Percentiles rank a stretch among this genome's conserved stretches.
These are phyloP conservation scores for Lophiotrema nucula DNA, from an alignment of 495 filamentous ascomycete species.

Conservation along the genomic window DNA sequence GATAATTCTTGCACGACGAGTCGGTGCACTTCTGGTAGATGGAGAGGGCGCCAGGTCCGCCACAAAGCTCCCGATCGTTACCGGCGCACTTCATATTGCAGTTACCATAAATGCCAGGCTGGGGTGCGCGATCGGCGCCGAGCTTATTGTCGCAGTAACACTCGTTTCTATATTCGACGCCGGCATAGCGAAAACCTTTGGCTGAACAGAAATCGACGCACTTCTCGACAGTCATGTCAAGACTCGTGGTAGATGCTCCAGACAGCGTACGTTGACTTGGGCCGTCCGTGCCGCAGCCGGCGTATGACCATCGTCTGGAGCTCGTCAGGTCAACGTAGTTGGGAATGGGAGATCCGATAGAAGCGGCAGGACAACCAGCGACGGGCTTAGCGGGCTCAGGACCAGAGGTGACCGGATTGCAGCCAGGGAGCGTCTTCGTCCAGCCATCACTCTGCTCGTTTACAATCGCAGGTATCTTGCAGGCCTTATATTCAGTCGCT, in stretches of 20 bases:
- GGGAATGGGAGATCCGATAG: slow-evolving; percentile 36
- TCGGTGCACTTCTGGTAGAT: slow-evolving; percentile 38
- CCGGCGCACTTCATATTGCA: slow-evolving; percentile 39
- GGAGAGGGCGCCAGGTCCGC: slow-evolving; percentile 30
- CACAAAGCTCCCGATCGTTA: slow-evolving; percentile 35
- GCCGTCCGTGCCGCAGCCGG: slow-evolving; percentile 60
- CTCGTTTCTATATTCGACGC: slow-evolving; percentile 68
- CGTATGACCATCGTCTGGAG: slow-evolving; percentile 56
- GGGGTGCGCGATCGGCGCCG: slow-evolving; percentile 8
- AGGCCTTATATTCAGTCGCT: slow-evolving; percentile 40
- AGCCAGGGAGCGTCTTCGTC: slow-evolving; percentile 54
- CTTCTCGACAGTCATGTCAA: slow-evolving; percentile 58
- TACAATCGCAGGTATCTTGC: slow-evolving; percentile 39
- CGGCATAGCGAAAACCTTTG: slow-evolving; percentile 55
- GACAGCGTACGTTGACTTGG: slow-evolving; percentile 58
- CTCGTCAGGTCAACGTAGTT: slow-evolving; percentile 34
- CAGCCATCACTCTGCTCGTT: slow-evolving; percentile 44
- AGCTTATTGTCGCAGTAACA: slow-evolving; percentile 59
- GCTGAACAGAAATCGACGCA: slow-evolving; percentile 58
- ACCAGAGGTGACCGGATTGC: slow-evolving; percentile 49
- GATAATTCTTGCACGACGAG: slow-evolving; percentile 30
- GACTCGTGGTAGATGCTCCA: slow-evolving; percentile 50
- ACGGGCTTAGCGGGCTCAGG: slow-evolving; percentile 43
- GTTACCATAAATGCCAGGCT: slow-evolving; percentile 30
- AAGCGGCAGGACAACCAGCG: slow-evolving; percentile 31